Percentiles rank a stretch among this genome's conserved stretches.
phyloP scores from a whole-genome alignment of 164 flowering plant species.

The Tinospora cordifolia region DNA sequence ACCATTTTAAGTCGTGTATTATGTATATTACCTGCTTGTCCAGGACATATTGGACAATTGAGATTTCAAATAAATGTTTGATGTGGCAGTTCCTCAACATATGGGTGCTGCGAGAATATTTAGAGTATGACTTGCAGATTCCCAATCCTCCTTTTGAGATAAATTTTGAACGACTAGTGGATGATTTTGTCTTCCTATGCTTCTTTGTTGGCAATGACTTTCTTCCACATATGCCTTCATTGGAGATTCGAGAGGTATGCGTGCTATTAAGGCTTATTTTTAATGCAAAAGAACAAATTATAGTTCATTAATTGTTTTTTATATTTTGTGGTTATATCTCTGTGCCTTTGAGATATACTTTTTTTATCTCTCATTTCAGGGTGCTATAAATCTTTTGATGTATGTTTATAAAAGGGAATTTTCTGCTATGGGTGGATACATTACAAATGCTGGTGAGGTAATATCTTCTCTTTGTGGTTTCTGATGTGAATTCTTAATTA shows the following conservation, averaged over 20 bases:
- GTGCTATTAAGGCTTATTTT: neutral
- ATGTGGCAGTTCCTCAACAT: conserved; percentile 73
- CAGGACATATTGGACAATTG: neutral
- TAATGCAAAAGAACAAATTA: neutral
- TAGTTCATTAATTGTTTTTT: neutral
- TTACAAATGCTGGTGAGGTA: conserved; percentile 95
- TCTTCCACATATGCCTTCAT: conserved; percentile 97
- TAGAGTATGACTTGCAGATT: conserved; percentile 69
- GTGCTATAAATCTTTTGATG: conserved; percentile 84
- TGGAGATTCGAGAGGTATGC: conserved; percentile 90
- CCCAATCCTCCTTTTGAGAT: conserved; percentile 61
- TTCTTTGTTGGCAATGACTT: conserved; percentile 97
- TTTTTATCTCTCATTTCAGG: conserved; percentile 35
- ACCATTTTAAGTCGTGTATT: neutral
- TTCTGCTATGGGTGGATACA: conserved; percentile 81
- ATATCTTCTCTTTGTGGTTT: conserved; percentile 13
- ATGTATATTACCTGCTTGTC: neutral
- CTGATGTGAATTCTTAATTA: neutral
- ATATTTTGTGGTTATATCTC: no score
- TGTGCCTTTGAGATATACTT: neutral
- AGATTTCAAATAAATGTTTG: neutral
- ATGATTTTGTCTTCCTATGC: conserved; percentile 91
- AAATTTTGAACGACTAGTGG: conserved; percentile 71
- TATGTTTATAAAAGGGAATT: conserved; percentile 76
- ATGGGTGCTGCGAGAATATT: conserved; percentile 84